Evolutionary conservation across 306 rosid species (phyloP).

Genomic region (Fragaria vesca): DNA sequence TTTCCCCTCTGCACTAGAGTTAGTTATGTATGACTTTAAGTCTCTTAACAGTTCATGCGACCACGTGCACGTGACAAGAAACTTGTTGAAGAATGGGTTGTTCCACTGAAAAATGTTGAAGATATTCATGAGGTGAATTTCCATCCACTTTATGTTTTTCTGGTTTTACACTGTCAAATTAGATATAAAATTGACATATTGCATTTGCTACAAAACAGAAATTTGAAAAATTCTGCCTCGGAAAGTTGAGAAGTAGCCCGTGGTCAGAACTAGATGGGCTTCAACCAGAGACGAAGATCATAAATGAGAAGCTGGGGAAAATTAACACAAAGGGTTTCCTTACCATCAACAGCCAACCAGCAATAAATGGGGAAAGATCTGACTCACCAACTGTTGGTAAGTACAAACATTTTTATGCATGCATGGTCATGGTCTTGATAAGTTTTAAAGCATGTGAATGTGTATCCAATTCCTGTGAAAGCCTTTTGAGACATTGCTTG

Average conservation of each 20-base stretch:
- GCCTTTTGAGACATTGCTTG: background rate
- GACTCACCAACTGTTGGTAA: conserved; percentile 80
- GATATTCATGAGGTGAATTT: conserved; percentile 77
- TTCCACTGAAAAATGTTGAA: conserved; percentile 63
- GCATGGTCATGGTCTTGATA: background rate
- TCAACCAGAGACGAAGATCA: conserved; percentile 87
- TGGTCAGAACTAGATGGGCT: conserved; percentile 98
- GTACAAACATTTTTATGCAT: conserved; percentile 17
- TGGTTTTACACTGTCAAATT: conserved; percentile 5
- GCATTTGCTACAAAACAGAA: conserved; percentile 50
- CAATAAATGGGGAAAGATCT: conserved; percentile 87
- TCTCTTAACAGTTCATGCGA: conserved; percentile 70
- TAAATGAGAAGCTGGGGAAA: conserved; percentile 72
- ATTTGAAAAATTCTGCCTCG: conserved; percentile 73
- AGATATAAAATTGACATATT: conserved; percentile 20
- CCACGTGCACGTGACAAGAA: conserved; percentile 92
- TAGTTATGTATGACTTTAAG: conserved; percentile 1
- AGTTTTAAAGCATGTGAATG: background rate
- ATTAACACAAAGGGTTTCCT: conserved; percentile 78
- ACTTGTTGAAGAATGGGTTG: conserved; percentile 89
- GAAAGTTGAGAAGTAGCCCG: conserved; percentile 90
- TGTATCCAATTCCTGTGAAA: background rate
- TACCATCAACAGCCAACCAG: conserved; percentile 96
- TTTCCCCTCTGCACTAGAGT: conserved; percentile 1
- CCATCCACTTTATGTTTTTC: background rate